These are phyloP conservation scores for Candida boleticola DNA, from an alignment of 805 yeast genomes.

Conservation along the genomic window DNA sequence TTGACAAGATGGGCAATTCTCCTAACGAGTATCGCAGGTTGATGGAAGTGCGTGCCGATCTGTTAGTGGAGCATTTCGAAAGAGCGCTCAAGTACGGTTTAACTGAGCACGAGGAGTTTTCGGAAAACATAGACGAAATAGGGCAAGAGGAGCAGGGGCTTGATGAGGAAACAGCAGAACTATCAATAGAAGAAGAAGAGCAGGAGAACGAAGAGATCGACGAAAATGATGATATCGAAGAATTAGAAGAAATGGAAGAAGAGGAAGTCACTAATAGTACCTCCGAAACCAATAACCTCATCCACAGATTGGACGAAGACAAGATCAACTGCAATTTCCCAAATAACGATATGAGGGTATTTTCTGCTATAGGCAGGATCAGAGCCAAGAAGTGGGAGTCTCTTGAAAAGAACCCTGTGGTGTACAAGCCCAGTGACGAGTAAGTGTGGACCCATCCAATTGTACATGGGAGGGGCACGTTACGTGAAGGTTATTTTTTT, in stretches of 20 bases:
- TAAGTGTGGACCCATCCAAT: too few species aligned
- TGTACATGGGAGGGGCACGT: too few species aligned
- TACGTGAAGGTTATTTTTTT: too few species aligned
- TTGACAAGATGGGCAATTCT: constrained; percentile 11
- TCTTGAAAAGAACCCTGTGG: constrained; percentile 20
- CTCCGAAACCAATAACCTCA: not conserved
- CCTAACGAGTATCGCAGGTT: constrained; percentile 10
- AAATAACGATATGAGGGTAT: constrained; percentile 17
- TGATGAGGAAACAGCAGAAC: constrained; percentile 3
- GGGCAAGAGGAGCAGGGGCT: not conserved
- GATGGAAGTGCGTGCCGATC: not conserved
- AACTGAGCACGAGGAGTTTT: constrained; percentile 2
- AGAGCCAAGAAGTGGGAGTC: constrained; percentile 24
- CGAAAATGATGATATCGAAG: not conserved
- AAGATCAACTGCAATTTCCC: not conserved
- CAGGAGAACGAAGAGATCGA: not conserved
- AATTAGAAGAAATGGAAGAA: not conserved
- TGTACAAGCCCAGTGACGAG: constrained; percentile 14
- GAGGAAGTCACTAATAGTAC: not conserved
- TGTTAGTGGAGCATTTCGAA: not conserved
- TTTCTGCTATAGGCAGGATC: constrained; percentile 25
- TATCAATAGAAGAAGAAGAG: not conserved
- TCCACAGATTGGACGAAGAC: not conserved
- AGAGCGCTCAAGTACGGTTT: not conserved
- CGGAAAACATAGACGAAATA: not conserved